Evolutionary conservation across 768 basidiomycete genomes (phyloP), one percentile per base, ranked within the genome.

Genomic region (Tylopilus felleus): DNA sequence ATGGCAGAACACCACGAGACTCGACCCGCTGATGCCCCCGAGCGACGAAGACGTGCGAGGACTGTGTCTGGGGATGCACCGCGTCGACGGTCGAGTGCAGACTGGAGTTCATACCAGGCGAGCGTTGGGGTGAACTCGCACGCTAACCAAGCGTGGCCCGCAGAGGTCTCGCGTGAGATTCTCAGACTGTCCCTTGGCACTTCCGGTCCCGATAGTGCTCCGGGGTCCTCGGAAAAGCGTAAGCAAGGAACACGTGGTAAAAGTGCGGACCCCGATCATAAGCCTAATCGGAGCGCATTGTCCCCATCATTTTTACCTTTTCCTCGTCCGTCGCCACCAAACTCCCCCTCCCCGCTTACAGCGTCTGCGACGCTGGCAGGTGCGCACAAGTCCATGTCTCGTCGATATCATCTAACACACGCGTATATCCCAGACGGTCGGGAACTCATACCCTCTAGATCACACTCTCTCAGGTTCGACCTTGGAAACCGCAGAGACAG

Each of bases 91-190:
- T 69, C 71, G 42, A 85, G 83, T 59, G 82, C 84, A 25, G 82
- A 84, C 47, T 83, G 80, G 71, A 81, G 74, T 45, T 74, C 81
- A 17, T 64, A 74, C 49, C 77, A 79, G 60, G 83, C 79, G 33
- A 69, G 62, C 10, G 72, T 63, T 14, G 67, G 69, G 4, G 69
- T 71, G 33, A 63, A 55, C 44, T 55, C 66, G 2, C 50, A 46
- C 17, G 56, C 56, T 39, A 73, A 73, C 33, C 74, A 70, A 27
- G 75, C 74, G 51, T 85, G 84, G 84, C 80, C 82, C 51, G 80
- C 80, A 5, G 75, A 79, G 51, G 80, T 84, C 19, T 80, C 83
- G 40, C 77, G 75, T 54, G 79, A 82, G 59, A 79, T 85, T 51
- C 60, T 85, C 36, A 70, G 74, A 35, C 65, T 84, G 25, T 77